Evolutionary conservation across 23 red algal species (phyloP).

Genomic region (Gracilaria vermiculophylla): DNA sequence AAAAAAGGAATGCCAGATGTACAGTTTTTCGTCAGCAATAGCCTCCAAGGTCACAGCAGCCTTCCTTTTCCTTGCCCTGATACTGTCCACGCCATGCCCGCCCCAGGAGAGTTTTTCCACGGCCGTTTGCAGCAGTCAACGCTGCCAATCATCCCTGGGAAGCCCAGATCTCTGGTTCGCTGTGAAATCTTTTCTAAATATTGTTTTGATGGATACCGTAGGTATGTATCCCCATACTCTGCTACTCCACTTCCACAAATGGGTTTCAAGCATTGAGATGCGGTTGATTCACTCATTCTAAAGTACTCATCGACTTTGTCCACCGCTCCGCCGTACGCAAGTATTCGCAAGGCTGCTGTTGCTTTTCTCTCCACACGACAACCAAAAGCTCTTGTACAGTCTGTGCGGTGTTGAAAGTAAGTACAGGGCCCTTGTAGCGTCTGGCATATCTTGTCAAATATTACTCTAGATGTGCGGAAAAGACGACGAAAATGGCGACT

Average conservation of each 20-base stretch:
- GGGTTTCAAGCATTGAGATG: no score
- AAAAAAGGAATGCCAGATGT: conserved; percentile 21
- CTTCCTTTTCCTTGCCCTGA: conserved; percentile 6
- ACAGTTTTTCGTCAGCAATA: no score
- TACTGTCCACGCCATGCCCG: conserved; percentile 5
- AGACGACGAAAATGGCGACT: neutral
- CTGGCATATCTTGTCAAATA: neutral
- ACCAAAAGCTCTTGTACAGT: neutral
- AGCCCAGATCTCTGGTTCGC: neutral
- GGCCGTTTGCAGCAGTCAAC: conserved; percentile 24
- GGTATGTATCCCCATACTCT: neutral
- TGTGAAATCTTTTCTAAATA: neutral
- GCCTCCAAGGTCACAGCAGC: no score
- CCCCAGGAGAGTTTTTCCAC: conserved; percentile 23
- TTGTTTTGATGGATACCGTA: neutral
- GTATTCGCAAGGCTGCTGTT: neutral
- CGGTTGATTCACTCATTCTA: no score
- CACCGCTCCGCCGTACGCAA: conserved; percentile 3
- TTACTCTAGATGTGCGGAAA: neutral
- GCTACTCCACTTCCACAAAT: no score
- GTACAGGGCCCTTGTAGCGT: neutral
- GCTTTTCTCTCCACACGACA: conserved; percentile 4
- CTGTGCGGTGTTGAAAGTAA: no score
- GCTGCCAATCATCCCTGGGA: conserved; percentile 29
- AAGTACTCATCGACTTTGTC: conserved; percentile 13